phyloP scores from a whole-genome alignment of 2,329 filamentous ascomycete species.

The Arthroderma sp. region DNA sequence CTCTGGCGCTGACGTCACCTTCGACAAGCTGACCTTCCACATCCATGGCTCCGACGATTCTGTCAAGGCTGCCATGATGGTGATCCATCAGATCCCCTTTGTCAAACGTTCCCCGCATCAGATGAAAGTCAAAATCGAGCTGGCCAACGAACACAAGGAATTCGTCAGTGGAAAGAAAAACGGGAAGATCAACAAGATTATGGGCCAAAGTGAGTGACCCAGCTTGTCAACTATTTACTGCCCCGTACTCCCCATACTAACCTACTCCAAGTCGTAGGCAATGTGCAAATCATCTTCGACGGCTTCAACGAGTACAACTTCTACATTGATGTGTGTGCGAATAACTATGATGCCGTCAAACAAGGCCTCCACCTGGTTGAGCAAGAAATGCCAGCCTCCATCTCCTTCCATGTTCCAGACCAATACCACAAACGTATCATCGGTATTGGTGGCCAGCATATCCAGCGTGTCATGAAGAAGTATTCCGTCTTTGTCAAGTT shows the following conservation, averaged over 20 bases:
- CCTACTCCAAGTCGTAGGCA: slow-evolving; percentile 42
- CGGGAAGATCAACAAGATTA: slow-evolving; percentile 99
- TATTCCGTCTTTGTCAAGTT: slow-evolving; percentile 99
- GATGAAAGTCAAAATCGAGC: slow-evolving; percentile 94
- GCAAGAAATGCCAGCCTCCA: slow-evolving; percentile 97
- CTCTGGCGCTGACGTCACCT: slow-evolving; percentile 86
- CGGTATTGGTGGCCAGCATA: slow-evolving; percentile 94
- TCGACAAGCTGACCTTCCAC: slow-evolving; percentile 86
- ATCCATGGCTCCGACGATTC: slow-evolving; percentile 93
- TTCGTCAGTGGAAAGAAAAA: slow-evolving; percentile 99
- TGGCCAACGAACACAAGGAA: slow-evolving; percentile 98
- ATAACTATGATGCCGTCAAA: slow-evolving; percentile 86
- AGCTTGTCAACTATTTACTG: neutral
- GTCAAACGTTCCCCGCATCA: slow-evolving; percentile 78
- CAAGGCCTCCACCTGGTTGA: slow-evolving; percentile 86
- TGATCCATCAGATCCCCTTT: slow-evolving; percentile 84
- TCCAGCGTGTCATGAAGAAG: slow-evolving; percentile 99
- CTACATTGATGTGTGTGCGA: slow-evolving; percentile 93
- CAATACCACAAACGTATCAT: slow-evolving; percentile 99
- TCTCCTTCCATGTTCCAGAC: slow-evolving; percentile 97
- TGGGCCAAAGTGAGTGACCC: slow-evolving; percentile 70
- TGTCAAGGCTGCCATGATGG: slow-evolving; percentile 87
- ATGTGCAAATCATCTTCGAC: slow-evolving; percentile 97
- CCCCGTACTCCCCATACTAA: slow-evolving; percentile 4
- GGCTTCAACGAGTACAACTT: slow-evolving; percentile 99